Base-by-base conservation (phyloP, 1,284 basidiomycete species). In the Apiotrichum akiyoshidainum region DNA sequence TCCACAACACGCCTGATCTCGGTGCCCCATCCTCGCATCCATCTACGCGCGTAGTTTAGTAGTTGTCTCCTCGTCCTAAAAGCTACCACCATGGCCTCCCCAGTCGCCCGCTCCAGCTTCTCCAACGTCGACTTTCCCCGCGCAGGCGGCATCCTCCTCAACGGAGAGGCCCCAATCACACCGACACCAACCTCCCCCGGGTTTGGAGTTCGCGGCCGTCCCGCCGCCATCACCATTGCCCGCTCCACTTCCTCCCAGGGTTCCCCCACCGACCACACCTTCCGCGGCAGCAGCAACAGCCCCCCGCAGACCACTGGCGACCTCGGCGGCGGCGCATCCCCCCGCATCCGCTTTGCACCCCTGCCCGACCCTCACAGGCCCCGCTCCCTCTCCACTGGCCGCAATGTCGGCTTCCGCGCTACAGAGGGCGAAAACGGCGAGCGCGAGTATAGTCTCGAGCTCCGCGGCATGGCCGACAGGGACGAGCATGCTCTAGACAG, bases 341-440 rank as follows among this genome's bases (percentile, higher is more conserved):
- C 63, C 7, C 54, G 57, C 14, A 78, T 78, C 59, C 66, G 77
- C 17, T 78, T 78, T 46, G 77, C 77, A 1, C 77, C 77, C 1
- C 66, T 78, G 5, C 77, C 77, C 19, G 74, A 76, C 59, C 75
- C 77, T 1, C 57, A 65, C 45, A 57, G 73, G 31, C 73, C 72
- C 9, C 65, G 77, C 11, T 75, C 73, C 14, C 63, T 76, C 5
- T 75, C 72, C 14, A 76, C 58, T 3, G 76, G 75, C 11, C 57
- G 66, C 46, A 75, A 76, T 41, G 60, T 75, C 33, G 70, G 54
- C 16, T 50, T 56, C 34, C 53, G 42, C 34, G 47, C 45, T 8
- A 10, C 58, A 44, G 57, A 64, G 55, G 49, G 64, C 45, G 40
- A 52, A 12, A 55, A 66, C 40, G 55, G 60, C 34, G 56, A 57